Base-by-base conservation (phyloP, 176 grass and related monocot genomes). In the Rhynchospora tenuis region DNA sequence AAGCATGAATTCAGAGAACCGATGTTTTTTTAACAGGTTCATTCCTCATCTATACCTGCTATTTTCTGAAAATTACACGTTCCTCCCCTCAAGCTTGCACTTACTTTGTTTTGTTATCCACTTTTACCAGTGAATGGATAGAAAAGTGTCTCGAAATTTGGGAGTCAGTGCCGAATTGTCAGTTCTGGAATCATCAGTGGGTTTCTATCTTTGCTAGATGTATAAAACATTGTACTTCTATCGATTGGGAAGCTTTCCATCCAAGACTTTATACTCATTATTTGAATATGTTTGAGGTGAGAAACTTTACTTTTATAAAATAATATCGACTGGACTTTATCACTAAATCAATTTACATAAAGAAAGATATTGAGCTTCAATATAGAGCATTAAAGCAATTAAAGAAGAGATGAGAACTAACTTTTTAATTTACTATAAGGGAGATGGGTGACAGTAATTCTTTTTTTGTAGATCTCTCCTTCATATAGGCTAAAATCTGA, bases 251-350 rank as follows among this genome's bases (percentile, higher is more conserved):
- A 87, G 83, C 66, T 38, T 98, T 94, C 85, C 85, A 93, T 61
- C 87, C 92, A 17, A 78, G 84, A 86, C 84, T 98, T 59, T 98
- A 93, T 89, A 94, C 95, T 60, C 85, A 60, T 86, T 94, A 90
- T 73, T 87, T 98, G 84, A 98, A 98, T 87, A 91, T 94, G 90
- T 94, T 98, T 87, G 88, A 98, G 95, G 95, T 98, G 77, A 78
- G 80, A 64, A 81, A 47, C 20, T 62, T 45, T 9, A 23, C 19
- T 46, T 73, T 46, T 73, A 14, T 46, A 48, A 73, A 22, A 73
- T 26, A 48, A 24, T 48, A 24, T 50, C 26, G 20, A 14, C 24
- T 73, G 48, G 44, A 10, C 20, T 73, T 15, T 73, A 45, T 73
- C 44, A 73, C 50, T 23, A 73, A 24, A 73, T 48, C 70, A 45